These are phyloP conservation scores for Wickerhamomyces chaumierensis DNA, from an alignment of 805 yeast genomes.

Conservation along the genomic window DNA sequence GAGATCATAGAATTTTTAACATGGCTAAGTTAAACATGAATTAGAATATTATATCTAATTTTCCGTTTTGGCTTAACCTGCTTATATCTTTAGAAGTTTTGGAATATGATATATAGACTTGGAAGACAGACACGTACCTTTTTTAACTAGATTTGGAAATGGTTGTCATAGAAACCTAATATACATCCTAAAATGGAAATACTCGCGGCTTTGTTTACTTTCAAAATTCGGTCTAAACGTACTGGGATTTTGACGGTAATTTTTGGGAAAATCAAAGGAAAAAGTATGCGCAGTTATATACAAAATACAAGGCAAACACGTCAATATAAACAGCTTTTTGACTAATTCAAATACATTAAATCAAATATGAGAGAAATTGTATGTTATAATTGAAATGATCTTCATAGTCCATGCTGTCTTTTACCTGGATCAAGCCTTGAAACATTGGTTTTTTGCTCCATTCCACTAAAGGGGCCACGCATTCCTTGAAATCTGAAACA, in stretches of 20 bases:
- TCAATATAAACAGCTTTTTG: not conserved
- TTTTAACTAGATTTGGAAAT: too few species aligned
- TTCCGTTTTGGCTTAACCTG: too few species aligned
- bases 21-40: too few species aligned
- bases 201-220: not conserved
- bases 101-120: too few species aligned
- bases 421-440: not conserved
- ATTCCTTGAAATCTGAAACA: not conserved
- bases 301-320: not conserved
- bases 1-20: too few species aligned
- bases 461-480: too few species aligned
- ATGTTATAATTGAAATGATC: not conserved
- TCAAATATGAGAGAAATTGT: conserved; percentile 8
- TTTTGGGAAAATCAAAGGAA: not conserved
- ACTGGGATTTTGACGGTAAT: not conserved
- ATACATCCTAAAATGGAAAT: not conserved
- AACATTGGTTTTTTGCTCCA: too few species aligned
- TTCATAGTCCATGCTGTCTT: not conserved
- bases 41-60: too few species aligned
- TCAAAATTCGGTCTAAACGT: not conserved
- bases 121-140: too few species aligned
- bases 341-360: not conserved
- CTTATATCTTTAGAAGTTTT: too few species aligned
- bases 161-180: not conserved
- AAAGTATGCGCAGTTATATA: too few species aligned